Percentiles rank a stretch among this genome's conserved stretches.
These are phyloP conservation scores for Fusarium chaquense DNA, from an alignment of 2,329 filamentous ascomycete genomes.

Conservation along the genomic window DNA sequence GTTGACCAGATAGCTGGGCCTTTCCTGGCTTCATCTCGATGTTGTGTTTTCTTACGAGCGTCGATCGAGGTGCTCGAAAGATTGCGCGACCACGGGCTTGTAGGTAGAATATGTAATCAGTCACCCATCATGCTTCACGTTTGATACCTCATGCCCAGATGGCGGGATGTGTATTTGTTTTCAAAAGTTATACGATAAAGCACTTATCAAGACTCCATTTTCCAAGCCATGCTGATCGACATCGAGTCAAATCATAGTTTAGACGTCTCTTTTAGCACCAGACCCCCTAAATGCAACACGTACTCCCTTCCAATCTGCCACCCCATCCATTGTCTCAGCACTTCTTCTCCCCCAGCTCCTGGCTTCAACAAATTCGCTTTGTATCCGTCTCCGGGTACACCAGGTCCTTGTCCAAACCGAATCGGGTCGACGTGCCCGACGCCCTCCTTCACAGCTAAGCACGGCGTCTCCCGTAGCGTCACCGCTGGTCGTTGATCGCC, in stretches of 20 bases:
- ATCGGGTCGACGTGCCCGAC: conserved; percentile 49
- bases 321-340: conserved; percentile 78
- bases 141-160: background rate
- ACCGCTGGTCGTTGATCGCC: conserved; percentile 79
- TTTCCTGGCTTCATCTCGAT: conserved; percentile 30
- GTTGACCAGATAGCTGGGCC: conserved; percentile 15
- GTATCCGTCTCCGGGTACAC: conserved; percentile 77
- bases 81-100: conserved; percentile 33
- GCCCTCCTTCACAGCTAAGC: conserved; percentile 68
- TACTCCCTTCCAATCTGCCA: conserved; percentile 81
- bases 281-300: conserved; percentile 70
- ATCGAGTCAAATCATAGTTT: conserved; percentile 48
- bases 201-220: background rate
- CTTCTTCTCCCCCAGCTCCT: conserved; percentile 78
- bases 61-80: conserved; percentile 6
- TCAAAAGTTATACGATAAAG: background rate
- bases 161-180: too few relatives aligned
- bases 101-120: conserved; percentile 49
- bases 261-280: conserved; percentile 61
- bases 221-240: background rate
- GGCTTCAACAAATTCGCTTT: conserved; percentile 67
- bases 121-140: conserved; percentile 14
- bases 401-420: conserved; percentile 71
- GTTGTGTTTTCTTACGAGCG: conserved; percentile 28
- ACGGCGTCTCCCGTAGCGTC: conserved; percentile 76